Conservation (phyloP, 345 rosid genomes). For the Durio zibethinus region DNA sequence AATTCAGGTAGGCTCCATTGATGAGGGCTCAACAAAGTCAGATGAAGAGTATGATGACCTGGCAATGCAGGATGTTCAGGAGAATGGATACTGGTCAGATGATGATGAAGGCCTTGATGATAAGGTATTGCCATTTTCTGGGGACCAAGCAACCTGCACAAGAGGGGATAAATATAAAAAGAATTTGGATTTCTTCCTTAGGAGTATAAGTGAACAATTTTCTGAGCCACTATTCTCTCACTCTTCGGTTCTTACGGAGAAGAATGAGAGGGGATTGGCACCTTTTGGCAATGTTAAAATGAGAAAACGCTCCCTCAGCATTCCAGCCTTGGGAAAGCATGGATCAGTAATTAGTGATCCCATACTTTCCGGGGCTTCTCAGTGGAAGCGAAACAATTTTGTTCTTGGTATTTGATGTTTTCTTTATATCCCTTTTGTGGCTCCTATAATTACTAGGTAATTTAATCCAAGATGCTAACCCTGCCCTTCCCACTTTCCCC, state of each 20-base stretch:
- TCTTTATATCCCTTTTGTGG: neutral
- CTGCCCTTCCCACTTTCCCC: neutral
- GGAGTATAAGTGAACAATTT: conserved; percentile 41
- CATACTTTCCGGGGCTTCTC: conserved; percentile 54
- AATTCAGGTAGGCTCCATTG: conserved; percentile 88
- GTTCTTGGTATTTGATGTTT: neutral
- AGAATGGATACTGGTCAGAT: conserved; percentile 62
- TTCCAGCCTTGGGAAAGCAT: conserved; percentile 60
- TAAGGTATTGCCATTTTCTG: conserved; percentile 19
- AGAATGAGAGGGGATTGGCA: conserved; percentile 32
- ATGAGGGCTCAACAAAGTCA: conserved; percentile 88
- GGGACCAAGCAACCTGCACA: conserved; percentile 1
- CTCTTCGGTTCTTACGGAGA: conserved; percentile 37
- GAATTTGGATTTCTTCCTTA: conserved; percentile 57
- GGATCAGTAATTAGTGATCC: conserved; percentile 47
- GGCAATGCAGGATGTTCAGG: conserved; percentile 71
- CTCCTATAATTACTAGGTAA: neutral
- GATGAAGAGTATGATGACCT: conserved; percentile 99
- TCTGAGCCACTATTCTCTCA: conserved; percentile 47
- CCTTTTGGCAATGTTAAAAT: conserved; percentile 37
- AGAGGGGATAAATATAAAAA: conserved; percentile 50
- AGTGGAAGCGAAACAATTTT: conserved; percentile 30
- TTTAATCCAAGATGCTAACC: neutral
- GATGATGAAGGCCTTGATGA: conserved; percentile 47
- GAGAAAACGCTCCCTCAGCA: conserved; percentile 74